phyloP scores from a whole-genome alignment of 306 rosid genomes.

The Nissolia schottii region DNA sequence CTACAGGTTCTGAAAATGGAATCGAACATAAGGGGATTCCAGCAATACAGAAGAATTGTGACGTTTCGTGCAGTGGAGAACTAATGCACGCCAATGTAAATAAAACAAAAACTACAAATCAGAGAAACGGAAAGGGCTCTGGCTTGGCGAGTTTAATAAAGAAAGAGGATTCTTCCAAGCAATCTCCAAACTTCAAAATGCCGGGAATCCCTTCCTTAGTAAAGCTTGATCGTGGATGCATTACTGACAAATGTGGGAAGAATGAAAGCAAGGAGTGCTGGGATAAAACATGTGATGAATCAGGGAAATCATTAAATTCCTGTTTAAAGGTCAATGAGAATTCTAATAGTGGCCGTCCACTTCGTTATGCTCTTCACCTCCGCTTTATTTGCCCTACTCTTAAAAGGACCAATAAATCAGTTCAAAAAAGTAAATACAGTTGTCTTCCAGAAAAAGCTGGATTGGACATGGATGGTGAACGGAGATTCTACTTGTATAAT shows the following conservation, averaged over 20 bases:
- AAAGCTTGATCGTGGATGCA: slow-evolving; percentile 28
- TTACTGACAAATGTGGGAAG: slow-evolving; percentile 24
- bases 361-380: slow-evolving; percentile 95
- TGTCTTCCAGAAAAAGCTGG: slow-evolving; percentile 47
- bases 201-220: slow-evolving; percentile 17
- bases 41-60: slow-evolving; percentile 20
- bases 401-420: slow-evolving; percentile 46
- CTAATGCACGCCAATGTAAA: slow-evolving; percentile 32
- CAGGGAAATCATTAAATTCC: slow-evolving; percentile 41
- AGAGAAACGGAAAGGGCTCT: slow-evolving; percentile 33
- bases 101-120: slow-evolving; percentile 27
- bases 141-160: slow-evolving; percentile 37
- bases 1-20: slow-evolving; percentile 26
- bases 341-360: slow-evolving; percentile 49
- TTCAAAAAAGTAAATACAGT: slow-evolving; percentile 50
- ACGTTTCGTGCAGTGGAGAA: slow-evolving; percentile 22
- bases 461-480: slow-evolving; percentile 47
- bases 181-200: slow-evolving; percentile 23
- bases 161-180: slow-evolving; percentile 36
- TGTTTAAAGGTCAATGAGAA: slow-evolving; percentile 59
- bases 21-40: slow-evolving; percentile 22
- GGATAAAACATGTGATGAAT: slow-evolving; percentile 45
- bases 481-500: slow-evolving; percentile 85
- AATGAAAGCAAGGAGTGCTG: slow-evolving; percentile 47
- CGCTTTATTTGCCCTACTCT: slow-evolving; percentile 79